phyloP scores from a whole-genome alignment of 2,329 filamentous ascomycete genomes.

The Trichocomaceae sp. region DNA sequence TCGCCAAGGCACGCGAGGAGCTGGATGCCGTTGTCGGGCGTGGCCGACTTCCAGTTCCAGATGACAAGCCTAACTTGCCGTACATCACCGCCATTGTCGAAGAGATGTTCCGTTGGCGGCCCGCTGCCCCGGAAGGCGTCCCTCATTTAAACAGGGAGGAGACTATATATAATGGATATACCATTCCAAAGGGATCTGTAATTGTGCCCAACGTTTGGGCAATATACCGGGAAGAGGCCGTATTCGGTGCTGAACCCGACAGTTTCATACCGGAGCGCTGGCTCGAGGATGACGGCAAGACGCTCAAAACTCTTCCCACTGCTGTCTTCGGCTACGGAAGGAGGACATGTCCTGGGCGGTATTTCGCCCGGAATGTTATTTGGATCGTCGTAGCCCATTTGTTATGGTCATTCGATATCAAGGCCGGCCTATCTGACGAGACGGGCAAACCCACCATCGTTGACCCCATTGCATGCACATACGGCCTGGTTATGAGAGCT shows the following conservation, averaged over 20 bases:
- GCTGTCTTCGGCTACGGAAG: conserved; percentile 25
- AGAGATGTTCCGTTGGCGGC: conserved; percentile 30
- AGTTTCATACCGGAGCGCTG: conserved; percentile 36
- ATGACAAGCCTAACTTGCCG: conserved; percentile 23
- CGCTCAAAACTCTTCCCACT: neutral
- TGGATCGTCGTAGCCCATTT: conserved; percentile 24
- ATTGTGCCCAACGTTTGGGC: conserved; percentile 41
- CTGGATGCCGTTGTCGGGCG: conserved; percentile 25
- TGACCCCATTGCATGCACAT: conserved; percentile 14
- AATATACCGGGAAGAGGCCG: conserved; percentile 35
- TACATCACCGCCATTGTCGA: conserved; percentile 28
- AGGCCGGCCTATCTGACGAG: conserved; percentile 10
- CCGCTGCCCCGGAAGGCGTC: conserved; percentile 36
- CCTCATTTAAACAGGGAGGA: conserved; percentile 44
- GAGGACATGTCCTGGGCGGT: conserved; percentile 26
- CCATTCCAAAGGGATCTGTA: conserved; percentile 44
- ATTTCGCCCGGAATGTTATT: conserved; percentile 28
- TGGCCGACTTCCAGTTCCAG: conserved; percentile 23
- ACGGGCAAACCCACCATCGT: conserved; percentile 6
- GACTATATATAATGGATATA: conserved; percentile 41
- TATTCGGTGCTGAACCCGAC: conserved; percentile 29
- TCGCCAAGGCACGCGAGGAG: conserved; percentile 16
- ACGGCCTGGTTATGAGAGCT: conserved; percentile 15
- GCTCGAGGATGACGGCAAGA: conserved; percentile 19
- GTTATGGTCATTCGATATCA: conserved; percentile 28